Conservation (phyloP, 768 basidiomycete genomes). For the Gautieria morchelliformis region DNA sequence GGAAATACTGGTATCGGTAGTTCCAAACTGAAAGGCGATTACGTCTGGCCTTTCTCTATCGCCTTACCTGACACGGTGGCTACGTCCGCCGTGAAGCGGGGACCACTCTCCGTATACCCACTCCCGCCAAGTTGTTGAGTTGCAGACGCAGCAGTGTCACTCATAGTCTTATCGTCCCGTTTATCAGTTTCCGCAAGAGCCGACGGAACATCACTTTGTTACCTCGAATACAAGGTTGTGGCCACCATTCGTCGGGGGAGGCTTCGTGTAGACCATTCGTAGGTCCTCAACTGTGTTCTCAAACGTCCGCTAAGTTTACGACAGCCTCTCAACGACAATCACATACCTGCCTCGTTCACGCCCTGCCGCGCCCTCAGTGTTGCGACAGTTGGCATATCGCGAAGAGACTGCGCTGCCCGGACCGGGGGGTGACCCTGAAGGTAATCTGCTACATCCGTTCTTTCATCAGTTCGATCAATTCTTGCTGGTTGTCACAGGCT, state of each 20-base stretch:
- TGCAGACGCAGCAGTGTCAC: not conserved
- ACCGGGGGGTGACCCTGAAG: conserved; percentile 31
- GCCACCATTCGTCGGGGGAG: no score
- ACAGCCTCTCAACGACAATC: conserved; percentile 25
- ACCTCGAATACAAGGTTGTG: no score
- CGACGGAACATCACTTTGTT: conserved; percentile 43
- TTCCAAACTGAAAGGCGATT: no score
- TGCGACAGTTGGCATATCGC: no score
- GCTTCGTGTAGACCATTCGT: no score
- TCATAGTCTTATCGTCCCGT: not conserved
- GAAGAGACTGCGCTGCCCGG: conserved; percentile 23
- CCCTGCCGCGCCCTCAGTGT: conserved; percentile 26
- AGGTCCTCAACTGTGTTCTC: no score
- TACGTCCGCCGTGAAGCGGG: conserved; percentile 25
- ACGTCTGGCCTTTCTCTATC: no score
- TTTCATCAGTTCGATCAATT: not conserved
- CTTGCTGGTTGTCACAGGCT: not conserved
- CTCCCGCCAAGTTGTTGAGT: conserved; percentile 44
- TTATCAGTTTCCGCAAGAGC: conserved; percentile 37
- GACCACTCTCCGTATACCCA: conserved; percentile 26
- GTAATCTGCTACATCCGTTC: conserved; percentile 15
- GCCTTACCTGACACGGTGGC: no score
- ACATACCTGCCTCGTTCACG: conserved; percentile 24
- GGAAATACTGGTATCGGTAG: no score
- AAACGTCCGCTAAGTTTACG: not conserved